These are phyloP conservation scores for Ligustrum vulgare DNA, from an alignment of 257 asterid species.

Conservation along the genomic window DNA sequence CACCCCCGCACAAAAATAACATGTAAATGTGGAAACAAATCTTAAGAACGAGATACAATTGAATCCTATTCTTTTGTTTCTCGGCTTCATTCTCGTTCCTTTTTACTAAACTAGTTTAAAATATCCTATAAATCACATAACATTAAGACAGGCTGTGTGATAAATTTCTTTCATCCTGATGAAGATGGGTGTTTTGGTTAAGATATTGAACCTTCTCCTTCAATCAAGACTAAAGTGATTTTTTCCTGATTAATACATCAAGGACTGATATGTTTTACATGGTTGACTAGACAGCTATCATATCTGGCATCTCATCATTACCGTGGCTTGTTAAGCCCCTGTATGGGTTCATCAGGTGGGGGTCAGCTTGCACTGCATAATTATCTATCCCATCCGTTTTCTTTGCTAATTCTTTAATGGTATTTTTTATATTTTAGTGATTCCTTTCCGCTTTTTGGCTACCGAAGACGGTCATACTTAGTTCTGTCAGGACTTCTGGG, in stretches of 20 bases:
- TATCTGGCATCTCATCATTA: slow-evolving; percentile 80
- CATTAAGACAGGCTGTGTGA: neutral
- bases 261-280: slow-evolving; percentile 43
- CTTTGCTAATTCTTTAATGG: neutral
- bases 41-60: neutral
- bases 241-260: slow-evolving; percentile 6
- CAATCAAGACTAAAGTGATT: neutral
- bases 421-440: slow-evolving; percentile 48
- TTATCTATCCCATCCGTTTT: slow-evolving; percentile 23
- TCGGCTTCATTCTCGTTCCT: neutral
- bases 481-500: slow-evolving; percentile 94
- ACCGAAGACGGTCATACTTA: slow-evolving; percentile 94
- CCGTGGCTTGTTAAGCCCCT: slow-evolving; percentile 98
- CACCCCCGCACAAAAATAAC: neutral
- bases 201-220: neutral
- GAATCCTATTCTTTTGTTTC: neutral
- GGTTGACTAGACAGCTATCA: slow-evolving; percentile 89
- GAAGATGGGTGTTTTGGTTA: neutral
- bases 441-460: slow-evolving; percentile 92
- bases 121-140: neutral
- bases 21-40: neutral
- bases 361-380: slow-evolving; percentile 16
- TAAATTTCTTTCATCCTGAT: neutral
- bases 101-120: neutral
- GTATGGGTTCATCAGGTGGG: slow-evolving; percentile 93